phyloP scores from a whole-genome alignment of 2,329 filamentous ascomycete genomes.

The Pseudogymnoascus sp. region DNA sequence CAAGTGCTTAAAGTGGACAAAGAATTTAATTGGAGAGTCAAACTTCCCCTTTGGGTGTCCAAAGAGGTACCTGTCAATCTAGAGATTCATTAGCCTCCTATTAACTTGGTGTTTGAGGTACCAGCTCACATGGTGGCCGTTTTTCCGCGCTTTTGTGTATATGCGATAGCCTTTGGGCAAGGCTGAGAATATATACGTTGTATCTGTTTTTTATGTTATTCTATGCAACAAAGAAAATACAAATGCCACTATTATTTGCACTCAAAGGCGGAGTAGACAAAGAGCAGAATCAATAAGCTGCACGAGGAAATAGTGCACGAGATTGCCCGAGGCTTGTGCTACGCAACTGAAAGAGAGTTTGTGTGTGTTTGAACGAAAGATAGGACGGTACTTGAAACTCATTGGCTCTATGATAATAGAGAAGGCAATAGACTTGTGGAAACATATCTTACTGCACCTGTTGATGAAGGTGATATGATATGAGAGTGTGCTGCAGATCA shows the following conservation, averaged over 20 bases:
- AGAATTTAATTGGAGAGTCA: constrained; percentile 13
- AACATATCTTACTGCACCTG: background rate
- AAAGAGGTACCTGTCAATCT: constrained; percentile 12
- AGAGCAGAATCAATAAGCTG: background rate
- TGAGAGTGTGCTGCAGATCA: background rate
- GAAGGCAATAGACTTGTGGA: background rate
- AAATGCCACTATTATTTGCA: background rate
- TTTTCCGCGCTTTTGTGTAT: background rate
- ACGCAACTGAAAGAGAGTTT: background rate
- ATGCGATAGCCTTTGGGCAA: background rate
- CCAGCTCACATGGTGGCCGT: background rate
- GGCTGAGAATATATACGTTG: background rate
- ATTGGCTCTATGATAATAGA: background rate
- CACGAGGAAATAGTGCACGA: background rate
- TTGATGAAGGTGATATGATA: background rate
- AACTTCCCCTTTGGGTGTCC: constrained; percentile 11
- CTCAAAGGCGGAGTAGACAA: background rate
- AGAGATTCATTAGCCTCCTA: background rate
- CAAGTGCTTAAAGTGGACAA: constrained; percentile 11
- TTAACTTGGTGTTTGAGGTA: background rate
- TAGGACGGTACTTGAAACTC: background rate
- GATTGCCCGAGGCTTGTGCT: background rate
- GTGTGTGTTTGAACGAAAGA: background rate
- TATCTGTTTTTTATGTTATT: background rate
- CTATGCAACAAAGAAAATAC: background rate